phyloP scores from a whole-genome alignment of 345 rosid genomes.

The Linum trigynum region DNA sequence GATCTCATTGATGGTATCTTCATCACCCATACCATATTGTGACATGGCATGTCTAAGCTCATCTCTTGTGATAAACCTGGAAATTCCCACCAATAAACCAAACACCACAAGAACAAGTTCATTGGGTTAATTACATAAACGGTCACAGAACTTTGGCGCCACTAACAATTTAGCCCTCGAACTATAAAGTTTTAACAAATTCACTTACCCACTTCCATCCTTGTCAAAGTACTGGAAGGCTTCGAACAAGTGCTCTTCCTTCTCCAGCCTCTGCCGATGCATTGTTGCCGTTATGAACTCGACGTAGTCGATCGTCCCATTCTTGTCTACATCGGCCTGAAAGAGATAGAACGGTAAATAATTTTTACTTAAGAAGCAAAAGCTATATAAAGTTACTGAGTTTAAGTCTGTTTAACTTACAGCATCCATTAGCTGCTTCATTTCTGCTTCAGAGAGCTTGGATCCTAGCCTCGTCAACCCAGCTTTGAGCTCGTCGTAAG shows the following conservation, averaged over 20 bases:
- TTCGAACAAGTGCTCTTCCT: slow-evolving; percentile 20
- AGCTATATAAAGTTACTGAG: neutral
- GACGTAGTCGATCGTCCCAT: slow-evolving; percentile 19
- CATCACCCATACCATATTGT: slow-evolving; percentile 24
- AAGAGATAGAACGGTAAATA: neutral
- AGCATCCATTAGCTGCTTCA: slow-evolving; percentile 28
- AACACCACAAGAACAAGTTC: neutral
- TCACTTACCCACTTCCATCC: slow-evolving; percentile 21
- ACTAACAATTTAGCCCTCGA: too few relatives aligned
- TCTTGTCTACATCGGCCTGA: slow-evolving; percentile 26
- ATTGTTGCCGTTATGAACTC: slow-evolving; percentile 26
- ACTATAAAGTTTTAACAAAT: neutral
- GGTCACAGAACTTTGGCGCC: too few relatives aligned
- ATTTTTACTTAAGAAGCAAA: neutral
- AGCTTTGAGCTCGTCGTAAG: slow-evolving; percentile 26
- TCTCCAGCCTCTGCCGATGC: slow-evolving; percentile 24
- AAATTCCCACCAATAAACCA: neutral
- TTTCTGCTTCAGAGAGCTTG: slow-evolving; percentile 21
- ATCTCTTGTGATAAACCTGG: slow-evolving; percentile 25
- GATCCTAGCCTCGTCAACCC: slow-evolving; percentile 26
- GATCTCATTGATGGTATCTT: slow-evolving; percentile 21
- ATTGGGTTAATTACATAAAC: neutral
- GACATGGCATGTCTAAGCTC: slow-evolving; percentile 25
- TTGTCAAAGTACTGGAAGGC: slow-evolving; percentile 27
- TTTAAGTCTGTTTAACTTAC: slow-evolving; percentile 9